Conservation (phyloP, 192 early-diverging fungal species). For the Podochytrium sp. region DNA sequence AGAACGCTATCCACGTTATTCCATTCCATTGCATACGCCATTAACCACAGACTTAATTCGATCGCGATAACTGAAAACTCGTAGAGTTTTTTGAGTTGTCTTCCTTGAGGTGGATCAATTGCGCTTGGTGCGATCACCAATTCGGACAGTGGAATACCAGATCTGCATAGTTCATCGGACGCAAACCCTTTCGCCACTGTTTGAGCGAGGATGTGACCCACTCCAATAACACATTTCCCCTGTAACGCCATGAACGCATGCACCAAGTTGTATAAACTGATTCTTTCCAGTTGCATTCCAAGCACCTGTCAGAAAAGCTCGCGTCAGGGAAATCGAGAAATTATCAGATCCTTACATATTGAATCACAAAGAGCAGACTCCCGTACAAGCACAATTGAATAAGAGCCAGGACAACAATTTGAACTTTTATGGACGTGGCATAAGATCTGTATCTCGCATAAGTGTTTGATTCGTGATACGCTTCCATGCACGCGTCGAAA, state of each 20-base stretch:
- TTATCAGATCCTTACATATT: no score
- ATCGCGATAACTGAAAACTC: not conserved
- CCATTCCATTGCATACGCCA: conserved; percentile 15
- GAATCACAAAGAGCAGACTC: not conserved
- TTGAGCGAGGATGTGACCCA: not conserved
- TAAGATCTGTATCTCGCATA: not conserved
- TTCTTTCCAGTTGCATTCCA: not conserved
- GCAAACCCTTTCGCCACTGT: conserved; percentile 6
- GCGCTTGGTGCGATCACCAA: not conserved
- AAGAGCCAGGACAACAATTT: not conserved
- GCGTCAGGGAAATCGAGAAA: no score
- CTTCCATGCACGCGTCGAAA: not conserved
- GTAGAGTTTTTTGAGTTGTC: not conserved
- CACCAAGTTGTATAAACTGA: conserved; percentile 5
- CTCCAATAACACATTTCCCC: not conserved
- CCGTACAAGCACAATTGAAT: not conserved
- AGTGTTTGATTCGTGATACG: not conserved
- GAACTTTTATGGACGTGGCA: not conserved
- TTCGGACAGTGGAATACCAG: not conserved
- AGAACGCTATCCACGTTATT: not conserved
- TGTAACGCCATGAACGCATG: conserved; percentile 15
- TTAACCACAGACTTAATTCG: conserved; percentile 1
- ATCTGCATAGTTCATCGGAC: not conserved
- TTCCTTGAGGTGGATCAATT: not conserved
- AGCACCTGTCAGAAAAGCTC: no score